Conservation (phyloP, 495 filamentous ascomycete species). For the Penicillium lividum region DNA sequence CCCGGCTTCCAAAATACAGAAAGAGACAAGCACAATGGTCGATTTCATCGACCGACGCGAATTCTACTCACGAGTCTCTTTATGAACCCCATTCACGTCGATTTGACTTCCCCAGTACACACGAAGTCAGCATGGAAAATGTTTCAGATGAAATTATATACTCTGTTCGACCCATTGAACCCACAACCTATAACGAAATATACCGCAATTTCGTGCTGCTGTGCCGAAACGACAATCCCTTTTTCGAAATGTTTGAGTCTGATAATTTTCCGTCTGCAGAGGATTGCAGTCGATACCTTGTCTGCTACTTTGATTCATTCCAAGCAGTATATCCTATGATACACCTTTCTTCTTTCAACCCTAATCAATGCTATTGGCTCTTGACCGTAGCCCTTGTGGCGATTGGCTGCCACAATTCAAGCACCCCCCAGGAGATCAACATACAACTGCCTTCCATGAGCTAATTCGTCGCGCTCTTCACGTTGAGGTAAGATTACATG, state of each 20-base stretch:
- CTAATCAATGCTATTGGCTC: slow-evolving; percentile 44
- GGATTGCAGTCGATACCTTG: slow-evolving; percentile 34
- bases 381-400: slow-evolving; percentile 44
- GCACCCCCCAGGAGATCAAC: slow-evolving; percentile 28
- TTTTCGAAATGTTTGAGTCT: slow-evolving; percentile 40
- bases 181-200: slow-evolving; percentile 37
- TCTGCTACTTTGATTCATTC: slow-evolving; percentile 42
- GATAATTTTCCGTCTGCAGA: slow-evolving; percentile 36
- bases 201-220: slow-evolving; percentile 35
- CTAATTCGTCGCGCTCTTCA: slow-evolving; percentile 44
- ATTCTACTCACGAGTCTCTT: slow-evolving; percentile 12
- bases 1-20: slow-evolving; percentile 33
- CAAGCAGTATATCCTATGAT: slow-evolving; percentile 48
- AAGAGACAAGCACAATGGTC: slow-evolving; percentile 29
- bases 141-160: slow-evolving; percentile 16
- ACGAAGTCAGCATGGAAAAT: slow-evolving; percentile 17
- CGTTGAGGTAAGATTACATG: slow-evolving; percentile 32
- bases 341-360: slow-evolving; percentile 43
- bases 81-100: slow-evolving; percentile 11
- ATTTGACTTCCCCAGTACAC: slow-evolving; percentile 30
- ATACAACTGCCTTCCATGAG: slow-evolving; percentile 42
- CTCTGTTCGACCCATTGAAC: slow-evolving; percentile 26
- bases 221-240: slow-evolving; percentile 36
- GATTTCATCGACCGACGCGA: slow-evolving; percentile 17
- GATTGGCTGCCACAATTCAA: slow-evolving; percentile 45